Evolutionary conservation across 495 filamentous ascomycete genomes (phyloP).

Genomic region (Neurospora sp.): DNA sequence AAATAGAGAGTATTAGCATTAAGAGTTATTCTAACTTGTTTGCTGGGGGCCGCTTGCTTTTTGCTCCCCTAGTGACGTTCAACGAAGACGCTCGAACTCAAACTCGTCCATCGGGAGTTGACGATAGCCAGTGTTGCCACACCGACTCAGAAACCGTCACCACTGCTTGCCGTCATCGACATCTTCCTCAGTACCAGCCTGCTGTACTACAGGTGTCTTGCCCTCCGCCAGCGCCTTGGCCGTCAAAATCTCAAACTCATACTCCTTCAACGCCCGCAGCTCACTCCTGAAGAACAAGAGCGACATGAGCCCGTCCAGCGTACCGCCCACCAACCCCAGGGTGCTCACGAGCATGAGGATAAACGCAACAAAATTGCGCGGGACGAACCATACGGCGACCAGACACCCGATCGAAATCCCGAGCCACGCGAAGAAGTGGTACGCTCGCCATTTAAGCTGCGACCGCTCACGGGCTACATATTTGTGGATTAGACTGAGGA

Average conservation of each 20-base stretch:
- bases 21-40: background rate
- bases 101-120: background rate
- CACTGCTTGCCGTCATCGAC: conserved; percentile 5
- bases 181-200: conserved; percentile 13
- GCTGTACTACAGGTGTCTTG: conserved; percentile 4
- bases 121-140: background rate
- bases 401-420: conserved; percentile 58
- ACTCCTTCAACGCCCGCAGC: conserved; percentile 77
- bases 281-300: conserved; percentile 78
- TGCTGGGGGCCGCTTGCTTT: background rate
- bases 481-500: conserved; percentile 52
- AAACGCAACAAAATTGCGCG: conserved; percentile 65
- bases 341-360: conserved; percentile 69
- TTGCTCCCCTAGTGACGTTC: background rate
- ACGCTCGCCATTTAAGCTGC: conserved; percentile 59
- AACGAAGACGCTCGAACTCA: background rate
- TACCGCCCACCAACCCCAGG: conserved; percentile 62
- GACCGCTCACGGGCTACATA: conserved; percentile 58
- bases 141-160: conserved; percentile 5
- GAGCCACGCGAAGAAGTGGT: conserved; percentile 61
- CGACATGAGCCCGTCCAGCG: conserved; percentile 75
- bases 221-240: conserved; percentile 34
- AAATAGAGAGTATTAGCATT: conserved; percentile 9
- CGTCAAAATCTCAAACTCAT: conserved; percentile 85
- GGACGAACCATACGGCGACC: conserved; percentile 76